phyloP scores from a whole-genome alignment of 2,329 filamentous ascomycete genomes.

The Pezicula neosporulosa region DNA sequence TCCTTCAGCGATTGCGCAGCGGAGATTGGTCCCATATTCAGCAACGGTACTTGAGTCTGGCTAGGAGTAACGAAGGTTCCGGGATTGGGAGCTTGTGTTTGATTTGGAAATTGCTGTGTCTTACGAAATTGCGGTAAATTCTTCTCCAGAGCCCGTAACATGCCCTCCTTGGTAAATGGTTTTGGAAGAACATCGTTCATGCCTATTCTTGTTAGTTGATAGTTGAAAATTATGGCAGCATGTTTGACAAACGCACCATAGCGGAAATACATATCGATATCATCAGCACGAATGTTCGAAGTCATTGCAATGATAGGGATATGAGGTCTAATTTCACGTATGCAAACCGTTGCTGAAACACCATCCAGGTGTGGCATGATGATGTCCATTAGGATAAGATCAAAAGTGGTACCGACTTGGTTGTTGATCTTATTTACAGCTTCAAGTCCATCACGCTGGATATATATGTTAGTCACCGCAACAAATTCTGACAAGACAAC shows the following conservation, averaged over 20 bases:
- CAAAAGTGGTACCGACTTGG: conserved; percentile 42
- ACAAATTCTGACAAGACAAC: conserved; percentile 26
- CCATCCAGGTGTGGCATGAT: conserved; percentile 97
- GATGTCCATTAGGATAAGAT: conserved; percentile 84
- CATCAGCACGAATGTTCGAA: conserved; percentile 93
- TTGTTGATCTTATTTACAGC: conserved; percentile 80
- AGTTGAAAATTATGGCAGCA: neutral
- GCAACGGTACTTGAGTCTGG: conserved; percentile 17
- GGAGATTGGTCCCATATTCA: conserved; percentile 26
- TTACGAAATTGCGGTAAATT: conserved; percentile 83
- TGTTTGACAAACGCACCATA: conserved; percentile 64
- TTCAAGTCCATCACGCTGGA: conserved; percentile 86
- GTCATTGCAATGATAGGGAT: conserved; percentile 98
- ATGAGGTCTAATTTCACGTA: conserved; percentile 78
- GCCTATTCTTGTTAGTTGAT: conserved; percentile 48
- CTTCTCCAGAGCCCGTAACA: conserved; percentile 82
- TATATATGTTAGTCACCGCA: conserved; percentile 16
- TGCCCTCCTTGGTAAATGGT: conserved; percentile 87
- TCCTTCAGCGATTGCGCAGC: conserved; percentile 26
- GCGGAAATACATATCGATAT: conserved; percentile 95
- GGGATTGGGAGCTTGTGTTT: conserved; percentile 19
- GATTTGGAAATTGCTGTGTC: conserved; percentile 25
- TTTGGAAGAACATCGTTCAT: conserved; percentile 98
- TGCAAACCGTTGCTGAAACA: conserved; percentile 89
- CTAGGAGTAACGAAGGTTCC: conserved; percentile 21